A percentile compares a stretch with the other conserved stretches of the same genome.
phyloP scores from a whole-genome alignment of 2,329 filamentous ascomycete species.

The Colletotrichum sp. region DNA sequence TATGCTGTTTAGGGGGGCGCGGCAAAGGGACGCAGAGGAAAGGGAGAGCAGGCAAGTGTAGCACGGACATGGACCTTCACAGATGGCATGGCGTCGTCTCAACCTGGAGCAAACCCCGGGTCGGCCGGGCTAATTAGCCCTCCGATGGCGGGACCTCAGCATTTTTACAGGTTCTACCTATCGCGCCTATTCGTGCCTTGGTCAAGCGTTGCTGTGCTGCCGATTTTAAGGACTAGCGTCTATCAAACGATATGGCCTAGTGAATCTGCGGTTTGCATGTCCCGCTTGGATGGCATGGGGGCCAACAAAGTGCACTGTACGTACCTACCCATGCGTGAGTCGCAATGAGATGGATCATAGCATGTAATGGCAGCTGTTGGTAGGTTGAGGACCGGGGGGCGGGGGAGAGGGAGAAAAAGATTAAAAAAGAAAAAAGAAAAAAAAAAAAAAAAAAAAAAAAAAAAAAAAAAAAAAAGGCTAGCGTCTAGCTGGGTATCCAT shows the following conservation, averaged over 20 bases:
- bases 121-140: conserved; percentile 19
- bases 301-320: not conserved
- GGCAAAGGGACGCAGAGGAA: not conserved
- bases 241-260: not conserved
- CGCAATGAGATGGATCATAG: not conserved
- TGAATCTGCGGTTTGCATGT: not conserved
- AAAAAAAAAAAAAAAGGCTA: not conserved
- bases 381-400: not conserved
- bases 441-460: no score
- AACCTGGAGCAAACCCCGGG: conserved; percentile 11
- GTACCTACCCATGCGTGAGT: not conserved
- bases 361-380: not conserved
- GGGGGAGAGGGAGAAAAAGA: not conserved
- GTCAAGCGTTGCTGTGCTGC: not conserved
- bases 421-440: no score
- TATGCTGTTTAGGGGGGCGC: not conserved
- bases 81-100: conserved; percentile 15
- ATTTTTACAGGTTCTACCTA: not conserved
- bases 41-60: not conserved
- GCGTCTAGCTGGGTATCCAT: not conserved
- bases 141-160: conserved; percentile 1
- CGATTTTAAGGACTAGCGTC: not conserved
- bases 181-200: not conserved
- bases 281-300: not conserved
- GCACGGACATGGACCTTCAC: conserved; percentile 9